These are phyloP conservation scores for Barnettozyma californica DNA, from an alignment of 805 yeast species.

Conservation along the genomic window DNA sequence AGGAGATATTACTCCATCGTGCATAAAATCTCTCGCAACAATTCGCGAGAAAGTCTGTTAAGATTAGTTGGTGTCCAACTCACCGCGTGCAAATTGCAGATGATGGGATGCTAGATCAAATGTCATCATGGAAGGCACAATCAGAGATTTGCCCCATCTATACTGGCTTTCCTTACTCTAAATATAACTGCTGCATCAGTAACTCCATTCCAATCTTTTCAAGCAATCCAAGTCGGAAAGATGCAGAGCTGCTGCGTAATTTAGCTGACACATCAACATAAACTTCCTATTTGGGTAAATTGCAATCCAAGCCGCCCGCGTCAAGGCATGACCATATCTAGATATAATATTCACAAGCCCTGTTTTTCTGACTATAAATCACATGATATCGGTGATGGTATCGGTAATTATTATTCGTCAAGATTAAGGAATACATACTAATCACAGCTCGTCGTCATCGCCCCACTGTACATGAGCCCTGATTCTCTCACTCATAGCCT, in stretches of 20 bases:
- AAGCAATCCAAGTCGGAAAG: background rate
- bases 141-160: too few relatives aligned
- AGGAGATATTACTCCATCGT: background rate
- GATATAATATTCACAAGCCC: too few relatives aligned
- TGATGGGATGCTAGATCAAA: too few relatives aligned
- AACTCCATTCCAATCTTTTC: too few relatives aligned
- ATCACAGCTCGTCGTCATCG: background rate
- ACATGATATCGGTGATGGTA: too few relatives aligned
- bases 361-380: too few relatives aligned
- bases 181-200: too few relatives aligned
- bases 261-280: background rate
- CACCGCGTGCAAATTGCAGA: too few relatives aligned
- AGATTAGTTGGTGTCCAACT: too few relatives aligned
- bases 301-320: background rate
- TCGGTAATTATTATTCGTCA: background rate
- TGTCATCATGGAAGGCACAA: too few relatives aligned
- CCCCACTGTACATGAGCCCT: background rate
- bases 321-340: background rate
- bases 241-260: background rate
- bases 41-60: background rate
- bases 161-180: too few relatives aligned
- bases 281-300: background rate
- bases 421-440: background rate
- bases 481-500: conserved; percentile 11
- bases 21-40: background rate